These are phyloP conservation scores for Rhodotorula paludigena DNA, from an alignment of 768 basidiomycete genomes.

Conservation along the genomic window DNA sequence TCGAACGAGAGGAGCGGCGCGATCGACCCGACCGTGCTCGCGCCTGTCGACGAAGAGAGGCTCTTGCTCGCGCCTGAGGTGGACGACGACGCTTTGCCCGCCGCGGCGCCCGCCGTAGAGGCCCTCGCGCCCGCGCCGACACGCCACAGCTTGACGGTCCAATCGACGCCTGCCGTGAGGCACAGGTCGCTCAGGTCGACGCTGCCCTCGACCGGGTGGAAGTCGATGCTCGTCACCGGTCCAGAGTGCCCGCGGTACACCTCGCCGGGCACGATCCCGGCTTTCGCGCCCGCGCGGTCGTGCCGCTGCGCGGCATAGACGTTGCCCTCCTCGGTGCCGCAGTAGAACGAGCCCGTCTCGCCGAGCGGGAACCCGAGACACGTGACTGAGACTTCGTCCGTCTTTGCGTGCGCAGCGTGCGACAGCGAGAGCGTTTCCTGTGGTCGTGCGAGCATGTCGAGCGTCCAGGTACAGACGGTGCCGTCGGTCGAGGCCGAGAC, in stretches of 20 bases:
- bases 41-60: not conserved
- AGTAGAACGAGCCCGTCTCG: conserved; percentile 94
- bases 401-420: conserved; percentile 89
- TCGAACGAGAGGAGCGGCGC: conserved; percentile 86
- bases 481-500: conserved; percentile 97
- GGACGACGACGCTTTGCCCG: not conserved
- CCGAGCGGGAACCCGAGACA: conserved; percentile 89
- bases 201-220: conserved; percentile 84
- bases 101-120: not conserved
- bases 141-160: conserved; percentile 96
- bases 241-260: conserved; percentile 89
- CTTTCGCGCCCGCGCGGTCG: conserved; percentile 93
- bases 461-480: conserved; percentile 92
- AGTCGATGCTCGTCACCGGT: conserved; percentile 88
- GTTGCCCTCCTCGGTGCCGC: conserved; percentile 96
- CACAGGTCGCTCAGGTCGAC: conserved; percentile 96
- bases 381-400: conserved; percentile 92
- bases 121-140: conserved; percentile 17
- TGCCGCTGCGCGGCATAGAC: conserved; percentile 95
- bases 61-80: not conserved
- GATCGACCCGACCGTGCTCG: conserved; percentile 46
- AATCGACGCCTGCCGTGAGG: conserved; percentile 86
- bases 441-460: conserved; percentile 97
- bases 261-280: conserved; percentile 86
- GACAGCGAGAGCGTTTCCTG: conserved; percentile 94